Evolutionary conservation across 2,329 filamentous ascomycete species (phyloP), one percentile per base, ranked within the genome.

Genomic region (Cyanodermella asteris): DNA sequence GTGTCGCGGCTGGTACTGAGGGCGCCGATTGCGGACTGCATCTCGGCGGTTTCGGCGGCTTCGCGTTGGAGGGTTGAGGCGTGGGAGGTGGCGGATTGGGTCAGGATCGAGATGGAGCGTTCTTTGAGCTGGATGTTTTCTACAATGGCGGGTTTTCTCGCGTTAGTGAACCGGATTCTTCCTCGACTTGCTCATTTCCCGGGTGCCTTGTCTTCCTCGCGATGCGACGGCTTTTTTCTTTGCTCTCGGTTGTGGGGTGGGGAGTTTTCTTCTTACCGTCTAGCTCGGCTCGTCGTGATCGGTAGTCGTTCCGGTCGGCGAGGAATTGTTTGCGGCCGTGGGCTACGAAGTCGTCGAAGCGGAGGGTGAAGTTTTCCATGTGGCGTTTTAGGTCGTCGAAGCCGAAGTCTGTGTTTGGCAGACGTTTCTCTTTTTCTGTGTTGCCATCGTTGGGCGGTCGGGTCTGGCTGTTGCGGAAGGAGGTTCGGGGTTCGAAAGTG

Each of bases 301-400:
- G 75, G 44, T 93, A 97, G 32, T 90, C 73, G 42, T 93, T 94
- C 42, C 81, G 69, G 55, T 94, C 82, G 41, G 93, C 81, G 6
- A 94, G 49, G 0, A 94, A 78, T 26, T 77, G 68, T 49, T 90
- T 90, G 24, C 84, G 65, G 0, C 82, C 81, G 34, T 77, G 71
- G 42, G 91, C 84, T 34, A 97, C 93, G 39, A 93, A 94, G 0
- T 72, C 70, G 44, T 97, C 87, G 39, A 97, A 97, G 38, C 69
- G 74, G 6, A 68, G 63, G 0, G 76, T 93, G 46, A 97, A 97
- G 34, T 76, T 78, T 27, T 72, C 64, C 87, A 97, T 94, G 50
- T 81, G 76, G 41, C 84, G 80, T 50, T 84, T 82, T 43, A 97
- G 53, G 38, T 93, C 80, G 39, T 94, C 82, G 48, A 94, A 94